Base-by-base conservation (phyloP, 805 yeast species). In the Lachancea meyersii region DNA sequence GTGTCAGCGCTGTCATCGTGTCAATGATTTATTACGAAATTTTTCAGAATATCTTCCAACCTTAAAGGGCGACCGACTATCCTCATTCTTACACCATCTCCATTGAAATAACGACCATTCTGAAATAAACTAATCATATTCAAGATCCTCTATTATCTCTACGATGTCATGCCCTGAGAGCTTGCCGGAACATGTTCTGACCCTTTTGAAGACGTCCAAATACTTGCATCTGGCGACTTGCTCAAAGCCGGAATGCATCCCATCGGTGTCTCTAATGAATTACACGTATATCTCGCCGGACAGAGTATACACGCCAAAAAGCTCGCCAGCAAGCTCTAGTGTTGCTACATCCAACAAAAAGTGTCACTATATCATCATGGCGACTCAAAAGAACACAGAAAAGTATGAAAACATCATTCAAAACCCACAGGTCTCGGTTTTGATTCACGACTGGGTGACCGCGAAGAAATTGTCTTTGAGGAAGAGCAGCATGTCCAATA, bases 211-310 rank as follows among this genome's bases (percentile, higher is more conserved):
- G 46, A 70, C 75, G 11, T 80, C 86, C 9, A 74, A 81, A 48
- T 83, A 78, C 60, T 77, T 89, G 31, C 97, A 89, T 61, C 70
- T 89, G 36, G 97, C 91, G 2, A 91, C 97, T 1, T 76, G 87
- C 46, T 68, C 70, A 40, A 60, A 61, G 8, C 48, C 61, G 7
- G 73, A 85, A 34, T 72, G 82, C 52, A 63, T 77, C 35, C 97
- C 97, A 5, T 93, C 89, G 47, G 95, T 88, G 3, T 77, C 93
- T 16, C 71, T 91, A 49, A 91, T 91, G 97, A 91, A 86, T 64
- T 91, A 86, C 63, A 80, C 89, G 3, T 86, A 79, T 58, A 63
- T 82, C 17, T 68, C 71, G 4, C 59, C 72, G 5, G 55, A 59
- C 14, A 63, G 67, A 20, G 55, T 68, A 0, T 71, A 50, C 49